Percentiles rank a stretch among this genome's conserved stretches.
Evolutionary conservation across 805 yeast species (phyloP).

Genomic region (Starmera amethionina): DNA sequence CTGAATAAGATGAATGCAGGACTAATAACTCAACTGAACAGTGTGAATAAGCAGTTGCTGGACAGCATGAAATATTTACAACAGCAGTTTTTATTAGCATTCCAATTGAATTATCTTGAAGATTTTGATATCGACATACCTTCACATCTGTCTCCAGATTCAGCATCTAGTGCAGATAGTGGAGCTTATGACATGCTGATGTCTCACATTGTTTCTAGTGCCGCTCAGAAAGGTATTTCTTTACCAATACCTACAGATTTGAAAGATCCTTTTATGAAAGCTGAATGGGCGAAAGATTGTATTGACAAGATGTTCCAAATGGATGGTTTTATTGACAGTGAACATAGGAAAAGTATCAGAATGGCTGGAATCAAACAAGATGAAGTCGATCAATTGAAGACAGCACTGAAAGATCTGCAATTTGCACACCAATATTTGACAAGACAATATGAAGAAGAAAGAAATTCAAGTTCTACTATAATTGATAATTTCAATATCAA

Average conservation of each 20-base stretch:
- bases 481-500: slow-evolving; percentile 46
- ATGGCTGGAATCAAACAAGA: background rate
- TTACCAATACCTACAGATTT: slow-evolving; percentile 13
- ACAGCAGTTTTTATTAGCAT: slow-evolving; percentile 11
- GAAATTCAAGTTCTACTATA: slow-evolving; percentile 41
- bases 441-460: slow-evolving; percentile 58
- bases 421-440: slow-evolving; percentile 63
- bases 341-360: background rate
- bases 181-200: slow-evolving; percentile 13
- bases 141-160: background rate
- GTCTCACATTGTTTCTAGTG: slow-evolving; percentile 16
- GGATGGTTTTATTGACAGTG: background rate
- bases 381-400: slow-evolving; percentile 26
- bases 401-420: slow-evolving; percentile 59
- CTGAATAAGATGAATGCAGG: slow-evolving; percentile 7
- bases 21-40: slow-evolving; percentile 7
- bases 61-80: slow-evolving; percentile 1
- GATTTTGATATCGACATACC: slow-evolving; percentile 3
- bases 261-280: slow-evolving; percentile 3
- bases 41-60: slow-evolving; percentile 5
- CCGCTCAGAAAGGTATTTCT: slow-evolving; percentile 14
- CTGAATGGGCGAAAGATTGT: slow-evolving; percentile 18
- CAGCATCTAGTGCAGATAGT: slow-evolving; percentile 2
- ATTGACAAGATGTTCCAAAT: slow-evolving; percentile 8
- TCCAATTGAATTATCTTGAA: slow-evolving; percentile 15